These are phyloP conservation scores for Saccharomycopsis capsularis DNA, from an alignment of 805 yeast species.

Conservation along the genomic window DNA sequence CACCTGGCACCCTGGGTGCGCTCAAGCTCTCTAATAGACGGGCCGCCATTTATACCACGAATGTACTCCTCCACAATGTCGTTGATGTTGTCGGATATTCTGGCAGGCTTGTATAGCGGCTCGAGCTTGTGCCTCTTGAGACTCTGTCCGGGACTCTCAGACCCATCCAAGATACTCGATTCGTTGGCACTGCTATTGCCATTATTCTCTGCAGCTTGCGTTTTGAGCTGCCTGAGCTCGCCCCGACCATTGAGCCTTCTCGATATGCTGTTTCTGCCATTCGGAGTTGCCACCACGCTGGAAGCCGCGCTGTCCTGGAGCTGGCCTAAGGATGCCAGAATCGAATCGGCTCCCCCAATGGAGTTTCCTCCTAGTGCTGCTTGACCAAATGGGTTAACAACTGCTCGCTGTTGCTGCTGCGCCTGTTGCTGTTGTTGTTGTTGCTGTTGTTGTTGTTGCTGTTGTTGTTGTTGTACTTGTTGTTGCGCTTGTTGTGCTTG, in stretches of 20 bases:
- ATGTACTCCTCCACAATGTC: slow-evolving; percentile 19
- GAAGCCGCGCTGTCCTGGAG: neutral
- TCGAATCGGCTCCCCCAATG: neutral
- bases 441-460: neutral
- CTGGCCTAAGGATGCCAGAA: neutral
- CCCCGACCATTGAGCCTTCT: neutral
- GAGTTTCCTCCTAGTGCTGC: neutral
- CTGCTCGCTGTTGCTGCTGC: neutral
- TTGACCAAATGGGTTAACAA: neutral
- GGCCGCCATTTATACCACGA: slow-evolving; percentile 21
- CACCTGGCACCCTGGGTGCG: slow-evolving; percentile 22
- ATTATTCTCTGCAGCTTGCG: neutral
- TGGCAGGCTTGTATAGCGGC: slow-evolving; percentile 10
- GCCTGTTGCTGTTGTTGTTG: neutral
- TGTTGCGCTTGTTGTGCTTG: neutral
- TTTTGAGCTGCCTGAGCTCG: neutral
- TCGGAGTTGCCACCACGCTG: no score
- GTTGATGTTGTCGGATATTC: slow-evolving; percentile 6
- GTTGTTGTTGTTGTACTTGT: neutral
- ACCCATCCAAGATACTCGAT: no score
- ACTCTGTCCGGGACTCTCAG: neutral
- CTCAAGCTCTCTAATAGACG: slow-evolving; percentile 22
- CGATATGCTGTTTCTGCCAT: neutral
- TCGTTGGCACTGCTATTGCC: neutral
- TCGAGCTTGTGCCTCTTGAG: slow-evolving; percentile 9